phyloP scores from a whole-genome alignment of 306 rosid species.

The Ziziphus jujuba region DNA sequence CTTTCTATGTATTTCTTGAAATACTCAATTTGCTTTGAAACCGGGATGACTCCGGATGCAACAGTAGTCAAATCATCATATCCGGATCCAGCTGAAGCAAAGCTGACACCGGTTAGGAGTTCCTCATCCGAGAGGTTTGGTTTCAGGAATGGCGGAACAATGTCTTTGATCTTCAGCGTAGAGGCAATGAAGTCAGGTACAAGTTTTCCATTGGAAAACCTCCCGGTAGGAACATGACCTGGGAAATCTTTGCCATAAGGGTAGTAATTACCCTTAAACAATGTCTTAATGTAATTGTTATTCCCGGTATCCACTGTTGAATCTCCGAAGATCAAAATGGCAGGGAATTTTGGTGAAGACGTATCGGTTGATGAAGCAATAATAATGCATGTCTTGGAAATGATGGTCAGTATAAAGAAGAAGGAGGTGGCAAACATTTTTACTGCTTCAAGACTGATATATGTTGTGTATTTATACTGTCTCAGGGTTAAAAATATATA shows the following conservation, averaged over 20 bases:
- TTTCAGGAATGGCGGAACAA: slow-evolving; percentile 53
- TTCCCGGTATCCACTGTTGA: slow-evolving; percentile 62
- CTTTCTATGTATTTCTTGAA: slow-evolving; percentile 47
- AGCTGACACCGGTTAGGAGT: slow-evolving; percentile 56
- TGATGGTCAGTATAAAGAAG: slow-evolving; percentile 23
- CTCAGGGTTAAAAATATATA: no score
- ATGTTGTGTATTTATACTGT: neutral
- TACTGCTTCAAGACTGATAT: neutral
- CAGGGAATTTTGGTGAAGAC: slow-evolving; percentile 33
- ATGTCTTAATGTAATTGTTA: slow-evolving; percentile 53
- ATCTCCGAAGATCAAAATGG: slow-evolving; percentile 66
- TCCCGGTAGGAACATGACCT: slow-evolving; percentile 51
- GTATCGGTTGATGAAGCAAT: slow-evolving; percentile 10
- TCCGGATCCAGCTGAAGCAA: slow-evolving; percentile 59
- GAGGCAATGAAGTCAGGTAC: slow-evolving; percentile 59
- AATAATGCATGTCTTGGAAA: slow-evolving; percentile 20
- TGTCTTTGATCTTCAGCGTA: slow-evolving; percentile 43
- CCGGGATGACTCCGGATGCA: slow-evolving; percentile 28
- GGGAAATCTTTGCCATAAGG: slow-evolving; percentile 68
- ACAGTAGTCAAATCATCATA: slow-evolving; percentile 46
- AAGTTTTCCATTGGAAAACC: slow-evolving; percentile 66
- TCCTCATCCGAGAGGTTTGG: slow-evolving; percentile 43
- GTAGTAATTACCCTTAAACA: slow-evolving; percentile 40
- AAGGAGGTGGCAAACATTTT: slow-evolving; percentile 38
- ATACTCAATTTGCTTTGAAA: slow-evolving; percentile 44